Evolutionary conservation across 2,329 filamentous ascomycete genomes (phyloP).

Genomic region (Aureobasidium sp.): DNA sequence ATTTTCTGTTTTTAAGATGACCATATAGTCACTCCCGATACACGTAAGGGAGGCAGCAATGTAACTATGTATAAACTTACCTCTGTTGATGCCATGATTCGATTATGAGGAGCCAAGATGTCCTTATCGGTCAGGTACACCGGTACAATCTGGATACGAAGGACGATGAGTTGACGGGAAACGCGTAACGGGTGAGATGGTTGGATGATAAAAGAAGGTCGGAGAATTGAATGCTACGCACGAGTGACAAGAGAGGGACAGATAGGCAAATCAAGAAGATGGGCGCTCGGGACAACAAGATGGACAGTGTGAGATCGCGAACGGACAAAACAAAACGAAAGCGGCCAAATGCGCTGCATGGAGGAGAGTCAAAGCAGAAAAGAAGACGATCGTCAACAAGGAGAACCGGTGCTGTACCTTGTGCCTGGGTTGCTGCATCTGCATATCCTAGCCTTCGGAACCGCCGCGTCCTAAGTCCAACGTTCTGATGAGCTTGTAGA

Average conservation of each 20-base stretch:
- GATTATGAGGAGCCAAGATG: neutral
- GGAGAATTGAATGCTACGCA: neutral
- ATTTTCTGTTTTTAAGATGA: neutral
- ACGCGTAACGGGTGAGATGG: slow-evolving; percentile 8
- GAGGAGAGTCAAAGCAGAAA: neutral
- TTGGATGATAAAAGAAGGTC: neutral
- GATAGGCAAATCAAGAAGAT: neutral
- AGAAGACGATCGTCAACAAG: slow-evolving; percentile 7
- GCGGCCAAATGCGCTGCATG: slow-evolving; percentile 1
- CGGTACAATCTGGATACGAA: neutral
- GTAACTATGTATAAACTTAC: neutral
- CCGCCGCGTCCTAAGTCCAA: slow-evolving; percentile 10
- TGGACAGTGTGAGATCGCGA: neutral
- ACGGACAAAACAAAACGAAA: neutral
- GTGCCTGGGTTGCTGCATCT: slow-evolving; percentile 12
- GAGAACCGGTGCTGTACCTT: slow-evolving; percentile 3
- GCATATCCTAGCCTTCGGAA: slow-evolving; percentile 9
- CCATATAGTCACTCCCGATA: neutral
- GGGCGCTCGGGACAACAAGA: neutral
- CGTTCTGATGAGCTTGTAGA: slow-evolving; percentile 2
- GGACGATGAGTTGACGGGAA: slow-evolving; percentile 4
- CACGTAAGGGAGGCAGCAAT: neutral
- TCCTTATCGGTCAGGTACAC: neutral
- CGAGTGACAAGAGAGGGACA: neutral
- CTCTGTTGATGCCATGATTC: slow-evolving; percentile 7